Evolutionary conservation across 1,284 basidiomycete species (phyloP).

Genomic region (Sphagnurus paluster): DNA sequence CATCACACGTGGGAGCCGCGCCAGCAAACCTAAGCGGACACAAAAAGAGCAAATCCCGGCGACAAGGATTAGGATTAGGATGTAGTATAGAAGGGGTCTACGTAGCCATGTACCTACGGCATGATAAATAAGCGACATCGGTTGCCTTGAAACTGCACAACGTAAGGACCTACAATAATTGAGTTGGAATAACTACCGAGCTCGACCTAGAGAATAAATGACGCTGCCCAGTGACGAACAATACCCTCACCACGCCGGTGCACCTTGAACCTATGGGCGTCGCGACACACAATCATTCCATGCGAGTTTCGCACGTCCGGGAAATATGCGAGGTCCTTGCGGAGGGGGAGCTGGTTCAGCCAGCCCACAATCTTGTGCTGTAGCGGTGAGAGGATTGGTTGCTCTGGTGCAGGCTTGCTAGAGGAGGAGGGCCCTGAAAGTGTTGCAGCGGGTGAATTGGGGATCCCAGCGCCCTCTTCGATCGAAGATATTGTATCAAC

Average conservation of each 20-base stretch:
- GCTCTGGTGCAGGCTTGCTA: slow-evolving; percentile 23
- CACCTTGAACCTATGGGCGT: slow-evolving; percentile 55
- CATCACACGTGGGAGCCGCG: slow-evolving; percentile 1
- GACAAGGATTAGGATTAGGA: too few species aligned
- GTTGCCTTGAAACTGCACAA: slow-evolving; percentile 1
- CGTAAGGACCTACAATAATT: slow-evolving; percentile 1
- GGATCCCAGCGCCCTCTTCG: neutral
- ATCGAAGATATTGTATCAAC: neutral
- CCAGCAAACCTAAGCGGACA: neutral
- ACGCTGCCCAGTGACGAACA: slow-evolving; percentile 68
- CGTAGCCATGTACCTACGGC: too few species aligned
- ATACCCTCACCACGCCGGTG: slow-evolving; percentile 64
- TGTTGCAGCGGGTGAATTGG: neutral
- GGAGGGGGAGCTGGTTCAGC: slow-evolving; percentile 68
- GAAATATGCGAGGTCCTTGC: slow-evolving; percentile 69
- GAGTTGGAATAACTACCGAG: neutral
- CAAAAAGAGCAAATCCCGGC: too few species aligned
- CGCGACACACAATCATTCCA: slow-evolving; percentile 66
- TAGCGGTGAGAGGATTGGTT: slow-evolving; percentile 51
- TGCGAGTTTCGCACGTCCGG: slow-evolving; percentile 61
- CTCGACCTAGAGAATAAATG: slow-evolving; percentile 37
- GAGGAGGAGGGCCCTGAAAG: neutral
- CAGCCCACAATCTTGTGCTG: slow-evolving; percentile 52
- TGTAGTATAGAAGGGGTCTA: too few species aligned
- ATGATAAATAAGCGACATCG: neutral